Evolutionary conservation across 2,329 filamentous ascomycete genomes (phyloP).

Genomic region (Acrodontium crateriforme): DNA sequence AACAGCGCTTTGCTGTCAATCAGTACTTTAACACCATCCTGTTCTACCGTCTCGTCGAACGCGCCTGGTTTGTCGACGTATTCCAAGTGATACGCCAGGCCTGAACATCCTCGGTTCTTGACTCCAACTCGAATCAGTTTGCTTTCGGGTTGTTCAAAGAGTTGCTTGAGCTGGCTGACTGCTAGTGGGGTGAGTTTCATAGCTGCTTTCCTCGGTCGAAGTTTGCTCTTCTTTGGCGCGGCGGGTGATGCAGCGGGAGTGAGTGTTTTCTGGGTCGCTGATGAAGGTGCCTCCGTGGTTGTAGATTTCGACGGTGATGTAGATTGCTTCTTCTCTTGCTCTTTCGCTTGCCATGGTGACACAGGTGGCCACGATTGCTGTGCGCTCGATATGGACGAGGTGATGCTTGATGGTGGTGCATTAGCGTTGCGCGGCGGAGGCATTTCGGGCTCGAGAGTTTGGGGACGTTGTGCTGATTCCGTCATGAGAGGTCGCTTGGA

Average conservation of each 20-base stretch:
- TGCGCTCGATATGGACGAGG: conserved; percentile 25
- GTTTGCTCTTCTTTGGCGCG: conserved; percentile 49
- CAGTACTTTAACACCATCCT: conserved; percentile 89
- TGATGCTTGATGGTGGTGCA: conserved; percentile 48
- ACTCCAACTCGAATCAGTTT: conserved; percentile 92
- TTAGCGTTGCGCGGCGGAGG: conserved; percentile 44
- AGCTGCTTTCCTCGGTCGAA: conserved; percentile 76
- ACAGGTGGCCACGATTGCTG: conserved; percentile 35
- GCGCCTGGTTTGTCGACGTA: conserved; percentile 81
- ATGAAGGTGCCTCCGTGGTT: conserved; percentile 45
- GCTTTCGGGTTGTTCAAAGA: conserved; percentile 74
- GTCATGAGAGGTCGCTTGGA: conserved; percentile 51
- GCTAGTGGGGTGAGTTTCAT: conserved; percentile 74
- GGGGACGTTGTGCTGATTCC: conserved; percentile 49
- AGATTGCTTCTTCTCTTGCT: conserved; percentile 29
- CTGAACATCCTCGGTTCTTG: conserved; percentile 85
- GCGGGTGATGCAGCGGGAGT: conserved; percentile 14
- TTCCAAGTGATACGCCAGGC: conserved; percentile 83
- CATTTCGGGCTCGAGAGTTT: conserved; percentile 41
- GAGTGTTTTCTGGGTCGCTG: conserved; percentile 56
- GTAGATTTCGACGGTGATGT: too few species aligned
- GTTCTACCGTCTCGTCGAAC: conserved; percentile 87
- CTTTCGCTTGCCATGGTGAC: conserved; percentile 28
- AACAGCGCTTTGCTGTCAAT: conserved; percentile 96
- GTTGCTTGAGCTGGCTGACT: conserved; percentile 58